Conservation (phyloP, 805 yeast genomes). For the Zygosaccharomyces bailii region DNA sequence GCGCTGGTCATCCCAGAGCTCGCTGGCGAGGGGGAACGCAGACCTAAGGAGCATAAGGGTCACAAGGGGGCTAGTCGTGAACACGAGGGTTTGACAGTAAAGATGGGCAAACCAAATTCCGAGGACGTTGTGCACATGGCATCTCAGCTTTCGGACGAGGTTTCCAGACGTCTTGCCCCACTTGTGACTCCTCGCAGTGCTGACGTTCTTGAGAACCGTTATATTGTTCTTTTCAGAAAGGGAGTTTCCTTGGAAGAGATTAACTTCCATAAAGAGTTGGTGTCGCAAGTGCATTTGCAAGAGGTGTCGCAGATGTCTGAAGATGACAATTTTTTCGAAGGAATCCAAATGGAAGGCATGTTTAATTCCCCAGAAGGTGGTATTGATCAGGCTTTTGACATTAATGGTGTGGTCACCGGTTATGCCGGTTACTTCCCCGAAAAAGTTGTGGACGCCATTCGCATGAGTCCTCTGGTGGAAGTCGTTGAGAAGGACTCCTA, state of each 20-base stretch:
- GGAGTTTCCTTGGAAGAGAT: conserved; percentile 51
- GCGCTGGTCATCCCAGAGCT: conserved; percentile 65
- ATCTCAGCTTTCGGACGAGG: not conserved
- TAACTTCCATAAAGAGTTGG: conserved; percentile 65
- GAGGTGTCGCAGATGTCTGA: conserved; percentile 36
- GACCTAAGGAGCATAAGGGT: not conserved
- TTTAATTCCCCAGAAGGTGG: conserved; percentile 44
- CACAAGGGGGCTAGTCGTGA: conserved; percentile 35
- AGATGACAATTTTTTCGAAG: conserved; percentile 29
- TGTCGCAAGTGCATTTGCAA: conserved; percentile 50
- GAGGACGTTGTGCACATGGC: conserved; percentile 9
- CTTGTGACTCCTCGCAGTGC: conserved; percentile 38
- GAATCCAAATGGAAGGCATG: conserved; percentile 27
- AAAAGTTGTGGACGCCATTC: conserved; percentile 67
- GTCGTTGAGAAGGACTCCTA: conserved; percentile 73
- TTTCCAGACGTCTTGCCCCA: conserved; percentile 39
- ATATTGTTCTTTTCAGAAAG: conserved; percentile 81
- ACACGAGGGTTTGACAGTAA: conserved; percentile 4
- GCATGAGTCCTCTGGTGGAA: conserved; percentile 60
- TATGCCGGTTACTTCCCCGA: conserved; percentile 83
- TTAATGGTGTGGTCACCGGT: conserved; percentile 61
- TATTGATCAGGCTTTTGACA: conserved; percentile 55
- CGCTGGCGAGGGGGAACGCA: conserved; percentile 24
- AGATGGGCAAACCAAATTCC: no score
- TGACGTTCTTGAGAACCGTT: conserved; percentile 46